Evolutionary conservation across 768 basidiomycete genomes (phyloP).

Genomic region (Rhizopogon vulgaris): DNA sequence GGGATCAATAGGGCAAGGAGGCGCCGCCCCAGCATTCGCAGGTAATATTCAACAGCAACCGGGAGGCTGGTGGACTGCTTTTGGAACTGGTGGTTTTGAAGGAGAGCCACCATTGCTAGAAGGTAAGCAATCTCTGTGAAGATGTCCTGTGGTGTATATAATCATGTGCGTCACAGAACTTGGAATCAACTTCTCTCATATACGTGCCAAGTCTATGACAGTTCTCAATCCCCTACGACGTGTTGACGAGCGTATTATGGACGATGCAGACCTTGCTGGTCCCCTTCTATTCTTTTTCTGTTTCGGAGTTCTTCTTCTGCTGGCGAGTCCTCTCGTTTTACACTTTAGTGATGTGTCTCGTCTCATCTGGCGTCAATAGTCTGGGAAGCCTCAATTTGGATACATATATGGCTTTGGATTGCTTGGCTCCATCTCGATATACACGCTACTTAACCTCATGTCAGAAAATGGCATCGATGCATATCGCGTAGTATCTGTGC

Average conservation of each 20-base stretch:
- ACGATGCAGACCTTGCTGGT: constrained; percentile 96
- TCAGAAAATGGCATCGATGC: constrained; percentile 92
- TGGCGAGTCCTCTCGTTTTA: constrained; percentile 50
- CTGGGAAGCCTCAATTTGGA: constrained; percentile 96
- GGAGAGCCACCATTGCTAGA: constrained; percentile 94
- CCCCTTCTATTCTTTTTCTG: constrained; percentile 94
- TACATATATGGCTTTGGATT: constrained; percentile 98
- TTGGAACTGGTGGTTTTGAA: constrained; percentile 92
- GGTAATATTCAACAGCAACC: constrained; percentile 63
- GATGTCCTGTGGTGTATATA: background rate
- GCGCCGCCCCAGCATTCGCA: constrained; percentile 46
- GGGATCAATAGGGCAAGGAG: constrained; percentile 42
- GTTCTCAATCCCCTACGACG: constrained; percentile 87
- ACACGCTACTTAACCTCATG: constrained; percentile 95
- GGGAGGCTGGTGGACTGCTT: constrained; percentile 92
- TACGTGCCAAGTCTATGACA: constrained; percentile 88
- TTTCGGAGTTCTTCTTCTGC: constrained; percentile 86
- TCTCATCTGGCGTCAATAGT: constrained; percentile 42
- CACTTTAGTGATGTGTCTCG: background rate
- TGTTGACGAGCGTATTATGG: constrained; percentile 93
- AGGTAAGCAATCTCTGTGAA: constrained; percentile 46
- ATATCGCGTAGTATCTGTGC: constrained; percentile 88
- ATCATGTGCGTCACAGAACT: constrained; percentile 53
- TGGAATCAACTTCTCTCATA: constrained; percentile 96
- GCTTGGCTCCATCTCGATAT: constrained; percentile 89